Conservation (phyloP, 441 rosid genomes). For the Erysimum cheiri region DNA sequence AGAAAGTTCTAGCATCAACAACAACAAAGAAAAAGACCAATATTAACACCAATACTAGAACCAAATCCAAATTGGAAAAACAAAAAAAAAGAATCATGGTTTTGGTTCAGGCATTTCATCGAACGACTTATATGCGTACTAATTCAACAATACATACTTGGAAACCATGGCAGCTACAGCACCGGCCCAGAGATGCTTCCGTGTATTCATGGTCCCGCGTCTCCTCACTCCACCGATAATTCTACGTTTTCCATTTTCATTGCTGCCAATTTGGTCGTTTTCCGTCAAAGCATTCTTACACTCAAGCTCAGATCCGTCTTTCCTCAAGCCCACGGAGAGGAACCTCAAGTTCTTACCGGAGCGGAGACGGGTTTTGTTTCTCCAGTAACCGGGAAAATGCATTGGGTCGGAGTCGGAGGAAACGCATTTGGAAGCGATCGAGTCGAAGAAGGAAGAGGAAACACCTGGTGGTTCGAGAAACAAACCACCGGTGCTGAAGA, state of each 20-base stretch:
- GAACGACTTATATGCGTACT: constrained; percentile 16
- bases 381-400: constrained; percentile 36
- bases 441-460: constrained; percentile 57
- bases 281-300: constrained; percentile 43
- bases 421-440: constrained; percentile 44
- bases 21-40: constrained; percentile 3
- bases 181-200: constrained; percentile 87
- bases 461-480: constrained; percentile 61
- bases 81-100: not conserved
- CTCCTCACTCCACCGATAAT: constrained; percentile 39
- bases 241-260: constrained; percentile 42
- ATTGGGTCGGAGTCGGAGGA: constrained; percentile 30
- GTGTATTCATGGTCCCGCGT: constrained; percentile 63
- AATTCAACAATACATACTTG: constrained; percentile 47
- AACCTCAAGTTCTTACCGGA: constrained; percentile 41
- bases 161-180: constrained; percentile 90
- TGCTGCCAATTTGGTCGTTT: constrained; percentile 38
- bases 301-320: constrained; percentile 47
- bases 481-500: constrained; percentile 58
- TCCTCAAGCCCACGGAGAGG: constrained; percentile 65
- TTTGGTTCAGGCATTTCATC: constrained; percentile 39
- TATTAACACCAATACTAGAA: constrained; percentile 7
- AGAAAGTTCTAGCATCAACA: constrained; percentile 60
- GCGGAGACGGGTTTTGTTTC: constrained; percentile 36
- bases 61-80: not conserved